Conservation (phyloP, 345 rosid species). For the Citrus trifoliata region DNA sequence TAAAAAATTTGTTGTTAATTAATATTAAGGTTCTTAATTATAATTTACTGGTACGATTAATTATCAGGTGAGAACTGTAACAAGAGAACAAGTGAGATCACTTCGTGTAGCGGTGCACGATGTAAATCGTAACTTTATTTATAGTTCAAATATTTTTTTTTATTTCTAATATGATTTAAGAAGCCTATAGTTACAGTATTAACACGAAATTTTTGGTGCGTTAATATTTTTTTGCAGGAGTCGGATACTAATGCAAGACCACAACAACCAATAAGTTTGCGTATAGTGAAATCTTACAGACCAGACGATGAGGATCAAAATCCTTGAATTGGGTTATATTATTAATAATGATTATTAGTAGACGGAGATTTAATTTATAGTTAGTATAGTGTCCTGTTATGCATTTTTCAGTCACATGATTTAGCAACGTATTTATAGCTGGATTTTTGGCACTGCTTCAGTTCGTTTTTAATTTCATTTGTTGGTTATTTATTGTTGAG, state of each 20-base stretch:
- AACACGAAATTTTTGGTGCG: neutral
- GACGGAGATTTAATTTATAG: neutral
- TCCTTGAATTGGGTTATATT: neutral
- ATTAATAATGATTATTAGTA: neutral
- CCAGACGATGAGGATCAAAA: constrained; percentile 27
- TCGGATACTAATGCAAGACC: constrained; percentile 70
- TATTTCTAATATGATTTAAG: too few relatives aligned
- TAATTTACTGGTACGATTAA: neutral
- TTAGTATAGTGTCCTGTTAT: neutral
- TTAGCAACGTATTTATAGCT: neutral
- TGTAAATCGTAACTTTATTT: constrained; percentile 34
- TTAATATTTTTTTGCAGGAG: constrained; percentile 31
- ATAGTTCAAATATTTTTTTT: neutral
- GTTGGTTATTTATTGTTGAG: neutral
- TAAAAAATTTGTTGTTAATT: neutral
- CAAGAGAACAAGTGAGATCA: constrained; percentile 48
- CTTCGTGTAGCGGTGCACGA: constrained; percentile 83
- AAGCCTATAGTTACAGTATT: neutral
- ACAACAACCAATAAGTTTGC: constrained; percentile 41
- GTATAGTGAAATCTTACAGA: constrained; percentile 38
- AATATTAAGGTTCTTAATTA: too few relatives aligned
- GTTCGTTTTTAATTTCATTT: neutral
- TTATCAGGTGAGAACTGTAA: constrained; percentile 57
- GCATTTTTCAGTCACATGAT: neutral
- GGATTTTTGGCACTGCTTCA: neutral